phyloP scores from a whole-genome alignment of 768 basidiomycete genomes.

The Mycena floridula region DNA sequence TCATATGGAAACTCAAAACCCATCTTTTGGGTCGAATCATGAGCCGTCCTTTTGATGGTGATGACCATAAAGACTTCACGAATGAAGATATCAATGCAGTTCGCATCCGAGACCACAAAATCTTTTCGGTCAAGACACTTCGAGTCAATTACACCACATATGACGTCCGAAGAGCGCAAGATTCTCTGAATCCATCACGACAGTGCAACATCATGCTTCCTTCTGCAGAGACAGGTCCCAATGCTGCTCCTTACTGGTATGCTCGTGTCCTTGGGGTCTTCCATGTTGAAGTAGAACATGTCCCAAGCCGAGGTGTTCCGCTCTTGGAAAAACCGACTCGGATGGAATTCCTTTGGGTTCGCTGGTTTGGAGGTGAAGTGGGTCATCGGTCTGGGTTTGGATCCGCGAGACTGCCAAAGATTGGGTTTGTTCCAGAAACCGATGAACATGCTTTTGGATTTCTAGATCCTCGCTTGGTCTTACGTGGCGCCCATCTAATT shows the following conservation, averaged over 20 bases:
- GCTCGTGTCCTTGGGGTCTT: constrained; percentile 23
- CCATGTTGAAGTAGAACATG: constrained; percentile 17
- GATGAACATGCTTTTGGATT: constrained; percentile 30
- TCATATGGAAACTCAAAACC: not conserved
- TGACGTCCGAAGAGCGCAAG: not conserved
- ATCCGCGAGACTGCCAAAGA: constrained; percentile 21
- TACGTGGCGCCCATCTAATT: constrained; percentile 27
- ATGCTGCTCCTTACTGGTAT: constrained; percentile 30
- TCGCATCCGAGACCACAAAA: not conserved
- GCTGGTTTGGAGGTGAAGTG: no score
- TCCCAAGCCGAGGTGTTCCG: not conserved
- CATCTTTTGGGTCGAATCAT: not conserved
- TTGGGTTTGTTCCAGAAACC: constrained; percentile 30
- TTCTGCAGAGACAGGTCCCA: constrained; percentile 11
- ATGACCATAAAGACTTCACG: no score
- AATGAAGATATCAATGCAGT: not conserved
- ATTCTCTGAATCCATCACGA: no score
- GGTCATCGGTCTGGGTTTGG: constrained; percentile 19
- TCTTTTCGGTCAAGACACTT: not conserved
- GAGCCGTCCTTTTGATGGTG: no score
- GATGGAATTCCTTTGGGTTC: no score
- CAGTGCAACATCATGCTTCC: no score
- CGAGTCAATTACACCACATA: no score
- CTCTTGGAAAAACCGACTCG: constrained; percentile 37
- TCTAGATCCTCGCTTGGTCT: constrained; percentile 25